A percentile compares a stretch with the other conserved stretches of the same genome.
Evolutionary conservation across 202 grass and related monocot genomes (phyloP).

Genomic region (Dendrocalamus latiflorus): DNA sequence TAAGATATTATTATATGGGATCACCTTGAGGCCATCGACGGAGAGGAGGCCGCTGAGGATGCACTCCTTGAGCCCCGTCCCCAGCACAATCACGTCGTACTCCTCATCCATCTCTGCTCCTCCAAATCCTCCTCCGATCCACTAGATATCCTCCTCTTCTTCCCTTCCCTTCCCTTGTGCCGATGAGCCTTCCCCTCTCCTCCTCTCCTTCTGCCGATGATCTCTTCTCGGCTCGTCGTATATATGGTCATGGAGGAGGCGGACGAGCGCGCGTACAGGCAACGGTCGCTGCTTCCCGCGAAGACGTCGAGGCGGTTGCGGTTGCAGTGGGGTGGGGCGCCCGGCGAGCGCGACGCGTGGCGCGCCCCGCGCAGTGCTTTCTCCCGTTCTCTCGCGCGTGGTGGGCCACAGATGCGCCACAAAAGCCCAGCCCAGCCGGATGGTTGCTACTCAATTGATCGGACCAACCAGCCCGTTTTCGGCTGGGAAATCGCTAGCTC

Average conservation of each 20-base stretch:
- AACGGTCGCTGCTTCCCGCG: neutral
- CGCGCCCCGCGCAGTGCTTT: neutral
- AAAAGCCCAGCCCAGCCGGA: neutral
- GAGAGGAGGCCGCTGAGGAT: slow-evolving; percentile 99
- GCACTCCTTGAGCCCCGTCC: slow-evolving; percentile 95
- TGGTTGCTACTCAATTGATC: no score
- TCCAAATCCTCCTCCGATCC: neutral
- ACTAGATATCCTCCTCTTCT: neutral
- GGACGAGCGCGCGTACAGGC: slow-evolving; percentile 3
- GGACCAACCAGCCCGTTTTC: neutral
- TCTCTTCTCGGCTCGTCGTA: no score
- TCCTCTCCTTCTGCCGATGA: neutral
- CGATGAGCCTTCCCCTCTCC: no score
- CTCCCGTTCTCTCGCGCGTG: neutral
- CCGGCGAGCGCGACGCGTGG: slow-evolving; percentile 25
- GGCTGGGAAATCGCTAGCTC: neutral
- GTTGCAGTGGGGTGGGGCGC: neutral
- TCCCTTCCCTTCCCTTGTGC: neutral
- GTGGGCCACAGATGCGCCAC: neutral
- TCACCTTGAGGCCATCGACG: slow-evolving; percentile 96
- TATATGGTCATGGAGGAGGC: neutral
- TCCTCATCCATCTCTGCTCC: slow-evolving; percentile 69
- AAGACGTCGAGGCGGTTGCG: slow-evolving; percentile 9
- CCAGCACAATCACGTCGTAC: slow-evolving; percentile 94
- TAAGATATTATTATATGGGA: no score